These are phyloP conservation scores for Verticillium nonalfalfae DNA, from an alignment of 2,329 filamentous ascomycete species.

Conservation along the genomic window DNA sequence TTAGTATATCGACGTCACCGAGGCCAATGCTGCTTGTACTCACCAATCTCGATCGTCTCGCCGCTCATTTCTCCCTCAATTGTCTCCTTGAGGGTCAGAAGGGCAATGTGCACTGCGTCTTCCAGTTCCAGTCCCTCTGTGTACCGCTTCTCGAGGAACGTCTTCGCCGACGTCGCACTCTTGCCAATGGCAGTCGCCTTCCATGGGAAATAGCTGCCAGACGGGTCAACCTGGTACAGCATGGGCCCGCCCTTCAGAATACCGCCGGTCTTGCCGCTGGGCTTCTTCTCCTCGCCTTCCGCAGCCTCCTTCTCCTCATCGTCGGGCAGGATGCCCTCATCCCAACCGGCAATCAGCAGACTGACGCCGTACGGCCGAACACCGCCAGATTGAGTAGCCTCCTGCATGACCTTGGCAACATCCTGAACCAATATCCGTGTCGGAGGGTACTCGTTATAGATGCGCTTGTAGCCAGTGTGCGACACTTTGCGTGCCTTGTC, in stretches of 20 bases:
- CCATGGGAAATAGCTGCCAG: conserved; percentile 98
- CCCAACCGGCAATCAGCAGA: conserved; percentile 93
- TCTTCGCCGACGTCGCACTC: conserved; percentile 97
- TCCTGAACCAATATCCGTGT: conserved; percentile 99
- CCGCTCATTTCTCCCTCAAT: conserved; percentile 99
- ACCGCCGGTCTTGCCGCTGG: conserved; percentile 82
- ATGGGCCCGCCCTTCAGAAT: conserved; percentile 94
- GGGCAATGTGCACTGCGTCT: conserved; percentile 96
- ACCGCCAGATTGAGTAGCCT: conserved; percentile 96
- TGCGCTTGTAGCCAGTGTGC: conserved; percentile 97
- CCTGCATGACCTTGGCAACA: conserved; percentile 95
- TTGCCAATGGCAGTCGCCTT: conserved; percentile 99
- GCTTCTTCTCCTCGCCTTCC: conserved; percentile 63
- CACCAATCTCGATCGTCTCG: conserved; percentile 96
- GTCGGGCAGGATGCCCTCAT: conserved; percentile 91
- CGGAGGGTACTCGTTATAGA: conserved; percentile 99
- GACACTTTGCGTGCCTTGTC: conserved; percentile 98
- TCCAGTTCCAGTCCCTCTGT: conserved; percentile 95
- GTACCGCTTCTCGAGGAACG: conserved; percentile 98
- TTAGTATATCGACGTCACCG: conserved; percentile 9
- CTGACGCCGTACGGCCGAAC: conserved; percentile 96
- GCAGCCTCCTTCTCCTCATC: conserved; percentile 48
- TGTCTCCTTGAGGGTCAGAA: conserved; percentile 96
- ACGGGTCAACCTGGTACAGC: conserved; percentile 98
- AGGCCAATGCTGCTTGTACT: conserved; percentile 21